Evolutionary conservation across 2,329 filamentous ascomycete species (phyloP), one percentile per base, ranked within the genome.

Genomic region (Exophiala sp.): DNA sequence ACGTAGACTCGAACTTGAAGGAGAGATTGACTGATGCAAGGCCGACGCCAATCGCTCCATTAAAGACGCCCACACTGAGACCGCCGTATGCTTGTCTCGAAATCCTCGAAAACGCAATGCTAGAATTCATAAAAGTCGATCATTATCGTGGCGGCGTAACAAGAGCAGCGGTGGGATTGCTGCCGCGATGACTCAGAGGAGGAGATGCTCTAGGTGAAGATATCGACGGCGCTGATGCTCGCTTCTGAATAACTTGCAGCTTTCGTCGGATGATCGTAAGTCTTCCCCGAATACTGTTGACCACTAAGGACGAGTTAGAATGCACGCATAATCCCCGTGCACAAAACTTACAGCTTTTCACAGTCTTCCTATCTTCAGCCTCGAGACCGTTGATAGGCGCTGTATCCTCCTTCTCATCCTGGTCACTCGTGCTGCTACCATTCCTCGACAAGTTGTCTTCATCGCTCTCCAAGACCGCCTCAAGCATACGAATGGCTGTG

Each of bases 401-500:
- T 47, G 68, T 68, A 33, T 75, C 70, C 20, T 65, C 62, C 11
- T 69, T 66, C 38, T 64, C 67, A 29, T 62, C 62, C 35, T 59
- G 48, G 7, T 65, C 58, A 42, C 65, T 56, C 35, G 61, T 58
- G 61, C 51, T 58, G 46, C 60, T 65, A 40, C 61, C 58, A 21
- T 65, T 61, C 12, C 55, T 63, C 62, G 63, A 65, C 12, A 65
- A 61, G 61, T 9, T 71, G 67, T 56, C 75, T 46, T 84, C 90
- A 55, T 95, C 91, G 43, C 81, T 86, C 64, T 99, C 94, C 53
- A 99, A 74, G 2, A 99, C 89, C 12, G 92, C 94, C 72, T 99
- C 92, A 11, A 97, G 80, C 87, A 99, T 94, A 59, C 89, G 84
- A 61, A 97, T 91, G 0, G 94, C 91, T 0, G 94, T 97, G 50